A percentile compares a stretch with the other conserved stretches of the same genome.
These are phyloP conservation scores for Kwoniella sp. DNA, from an alignment of 768 basidiomycete genomes.

Conservation along the genomic window DNA sequence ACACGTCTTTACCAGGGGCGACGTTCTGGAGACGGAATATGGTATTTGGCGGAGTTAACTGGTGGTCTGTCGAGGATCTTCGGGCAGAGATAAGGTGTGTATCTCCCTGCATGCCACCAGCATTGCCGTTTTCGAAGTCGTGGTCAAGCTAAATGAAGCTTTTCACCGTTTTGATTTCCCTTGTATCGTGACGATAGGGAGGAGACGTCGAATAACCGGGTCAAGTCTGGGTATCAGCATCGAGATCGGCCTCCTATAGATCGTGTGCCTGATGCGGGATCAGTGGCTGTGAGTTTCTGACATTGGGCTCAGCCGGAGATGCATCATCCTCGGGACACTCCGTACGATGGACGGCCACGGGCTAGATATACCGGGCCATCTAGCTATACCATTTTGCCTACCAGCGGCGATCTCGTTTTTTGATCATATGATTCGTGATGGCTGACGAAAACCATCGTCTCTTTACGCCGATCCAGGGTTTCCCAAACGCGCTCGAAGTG, in stretches of 20 bases:
- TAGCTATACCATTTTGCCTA: background rate
- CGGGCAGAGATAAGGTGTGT: constrained; percentile 50
- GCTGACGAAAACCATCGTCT: background rate
- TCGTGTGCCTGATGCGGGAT: constrained; percentile 69
- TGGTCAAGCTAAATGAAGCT: constrained; percentile 5
- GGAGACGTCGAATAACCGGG: constrained; percentile 76
- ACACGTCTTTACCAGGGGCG: constrained; percentile 37
- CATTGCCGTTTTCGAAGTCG: background rate
- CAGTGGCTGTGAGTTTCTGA: constrained; percentile 29
- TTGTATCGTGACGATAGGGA: constrained; percentile 62
- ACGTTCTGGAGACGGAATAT: constrained; percentile 45
- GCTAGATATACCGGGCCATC: no score
- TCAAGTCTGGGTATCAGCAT: constrained; percentile 72
- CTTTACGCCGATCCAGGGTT: constrained; percentile 23
- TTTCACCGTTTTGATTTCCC: background rate
- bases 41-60: constrained; percentile 41
- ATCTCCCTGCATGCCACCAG: no score
- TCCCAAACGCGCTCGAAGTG: constrained; percentile 40
- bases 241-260: constrained; percentile 70
- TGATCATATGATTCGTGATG: no score
- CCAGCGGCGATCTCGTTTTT: no score
- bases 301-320: no score
- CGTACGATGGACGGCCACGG: no score
- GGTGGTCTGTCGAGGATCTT: constrained; percentile 47
- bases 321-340: no score